Evolutionary conservation across 1,284 basidiomycete genomes (phyloP).

Genomic region (Melanopsichium pennsylvanicum): DNA sequence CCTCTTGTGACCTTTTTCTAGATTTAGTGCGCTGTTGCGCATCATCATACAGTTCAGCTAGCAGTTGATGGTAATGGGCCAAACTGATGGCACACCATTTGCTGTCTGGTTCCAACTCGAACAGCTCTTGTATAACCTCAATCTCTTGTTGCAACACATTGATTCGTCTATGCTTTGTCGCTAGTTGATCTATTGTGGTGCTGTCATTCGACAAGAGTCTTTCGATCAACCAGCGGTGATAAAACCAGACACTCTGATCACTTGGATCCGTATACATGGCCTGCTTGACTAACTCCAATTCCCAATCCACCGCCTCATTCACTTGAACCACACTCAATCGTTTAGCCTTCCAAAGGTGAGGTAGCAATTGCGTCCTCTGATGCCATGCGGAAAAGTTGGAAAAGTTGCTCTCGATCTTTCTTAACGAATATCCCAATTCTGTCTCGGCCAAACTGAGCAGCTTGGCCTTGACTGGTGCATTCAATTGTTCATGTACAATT

Average conservation of each 20-base stretch:
- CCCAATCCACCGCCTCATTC: conserved; percentile 68
- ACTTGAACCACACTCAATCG: conserved; percentile 65
- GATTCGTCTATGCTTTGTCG: not conserved
- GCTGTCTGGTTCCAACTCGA: conserved; percentile 87
- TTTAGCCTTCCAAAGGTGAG: conserved; percentile 72
- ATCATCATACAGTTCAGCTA: not conserved
- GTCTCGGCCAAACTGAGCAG: conserved; percentile 37
- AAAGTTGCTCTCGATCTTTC: conserved; percentile 92
- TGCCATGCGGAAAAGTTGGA: conserved; percentile 99
- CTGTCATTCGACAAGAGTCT: not conserved
- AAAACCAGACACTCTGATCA: conserved; percentile 97
- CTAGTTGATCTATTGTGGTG: too few species aligned
- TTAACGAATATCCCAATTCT: conserved; percentile 71
- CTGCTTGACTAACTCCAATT: conserved; percentile 89
- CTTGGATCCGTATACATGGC: conserved; percentile 96
- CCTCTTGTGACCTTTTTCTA: conserved; percentile 2
- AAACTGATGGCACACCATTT: conserved; percentile 73
- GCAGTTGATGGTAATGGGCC: conserved; percentile 41
- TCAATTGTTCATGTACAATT: too few species aligned
- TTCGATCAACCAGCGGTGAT: conserved; percentile 93
- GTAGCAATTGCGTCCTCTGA: conserved; percentile 84
- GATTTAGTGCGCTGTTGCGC: not conserved
- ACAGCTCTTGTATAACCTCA: conserved; percentile 79
- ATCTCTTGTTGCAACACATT: conserved; percentile 73
- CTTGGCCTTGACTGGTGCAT: not conserved